A percentile compares a stretch with the other conserved stretches of the same genome.
Evolutionary conservation across 768 basidiomycete species (phyloP).

Genomic region (Tulasnella sp.): DNA sequence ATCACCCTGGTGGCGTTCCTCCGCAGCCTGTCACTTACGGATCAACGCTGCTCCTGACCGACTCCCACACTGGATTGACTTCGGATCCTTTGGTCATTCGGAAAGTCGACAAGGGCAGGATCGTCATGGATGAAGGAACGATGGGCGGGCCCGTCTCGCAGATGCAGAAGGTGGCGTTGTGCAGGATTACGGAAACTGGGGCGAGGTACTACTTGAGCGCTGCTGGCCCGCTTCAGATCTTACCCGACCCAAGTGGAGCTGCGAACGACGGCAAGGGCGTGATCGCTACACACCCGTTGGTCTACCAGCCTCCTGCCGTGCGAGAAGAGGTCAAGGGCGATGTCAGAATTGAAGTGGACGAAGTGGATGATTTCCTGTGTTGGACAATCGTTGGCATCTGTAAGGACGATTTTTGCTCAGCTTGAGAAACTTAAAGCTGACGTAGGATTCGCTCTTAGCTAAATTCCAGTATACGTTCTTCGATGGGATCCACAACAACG

Average conservation of each 20-base stretch:
- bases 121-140: slow-evolving; percentile 60
- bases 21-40: slow-evolving; percentile 88
- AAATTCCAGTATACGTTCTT: slow-evolving; percentile 95
- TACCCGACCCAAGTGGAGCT: slow-evolving; percentile 17
- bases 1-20: slow-evolving; percentile 9
- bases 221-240: slow-evolving; percentile 50
- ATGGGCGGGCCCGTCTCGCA: slow-evolving; percentile 82
- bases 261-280: slow-evolving; percentile 17
- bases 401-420: slow-evolving; percentile 31
- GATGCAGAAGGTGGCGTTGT: slow-evolving; percentile 92
- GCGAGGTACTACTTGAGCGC: slow-evolving; percentile 83
- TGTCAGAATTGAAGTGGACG: slow-evolving; percentile 64
- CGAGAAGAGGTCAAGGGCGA: slow-evolving; percentile 77
- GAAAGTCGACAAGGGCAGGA: slow-evolving; percentile 85
- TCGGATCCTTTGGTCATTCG: slow-evolving; percentile 82
- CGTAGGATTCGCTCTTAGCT: slow-evolving; percentile 40
- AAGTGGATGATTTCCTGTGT: slow-evolving; percentile 90
- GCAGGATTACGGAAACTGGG: slow-evolving; percentile 60
- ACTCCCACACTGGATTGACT: slow-evolving; percentile 75
- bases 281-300: slow-evolving; percentile 54
- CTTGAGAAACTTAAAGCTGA: slow-evolving; percentile 22
- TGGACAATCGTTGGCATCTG: slow-evolving; percentile 97
- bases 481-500: slow-evolving; percentile 57
- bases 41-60: slow-evolving; percentile 77
- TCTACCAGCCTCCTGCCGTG: slow-evolving; percentile 73